Evolutionary conservation across 805 yeast species (phyloP).

Genomic region (Candida argentea): DNA sequence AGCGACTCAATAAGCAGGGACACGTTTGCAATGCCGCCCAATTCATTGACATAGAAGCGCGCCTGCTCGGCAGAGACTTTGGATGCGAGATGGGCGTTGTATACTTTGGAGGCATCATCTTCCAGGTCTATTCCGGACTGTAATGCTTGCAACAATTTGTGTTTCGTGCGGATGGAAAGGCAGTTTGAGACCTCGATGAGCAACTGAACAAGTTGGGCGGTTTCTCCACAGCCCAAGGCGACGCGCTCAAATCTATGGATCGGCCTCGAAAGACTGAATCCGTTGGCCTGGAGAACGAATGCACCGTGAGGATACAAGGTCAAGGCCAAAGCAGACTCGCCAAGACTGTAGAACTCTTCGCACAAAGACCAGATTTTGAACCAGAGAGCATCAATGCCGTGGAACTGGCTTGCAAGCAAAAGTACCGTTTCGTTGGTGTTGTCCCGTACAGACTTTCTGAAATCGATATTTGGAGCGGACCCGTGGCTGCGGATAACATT

Average conservation of each 20-base stretch:
- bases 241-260: slow-evolving; percentile 23
- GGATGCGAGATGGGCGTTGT: slow-evolving; percentile 11
- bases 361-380: slow-evolving; percentile 61
- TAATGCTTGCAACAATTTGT: slow-evolving; percentile 12
- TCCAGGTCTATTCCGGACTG: slow-evolving; percentile 7
- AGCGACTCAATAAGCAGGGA: slow-evolving; percentile 14
- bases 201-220: slow-evolving; percentile 11
- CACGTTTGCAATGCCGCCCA: slow-evolving; percentile 18
- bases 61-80: slow-evolving; percentile 19
- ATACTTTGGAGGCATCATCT: slow-evolving; percentile 13
- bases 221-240: slow-evolving; percentile 9
- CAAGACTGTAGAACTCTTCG: slow-evolving; percentile 53
- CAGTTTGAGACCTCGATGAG: slow-evolving; percentile 12
- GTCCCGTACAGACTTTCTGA: slow-evolving; percentile 13
- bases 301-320: slow-evolving; percentile 5
- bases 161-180: slow-evolving; percentile 21
- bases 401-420: slow-evolving; percentile 1
- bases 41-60: slow-evolving; percentile 9
- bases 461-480: slow-evolving; percentile 7
- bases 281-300: slow-evolving; percentile 22
- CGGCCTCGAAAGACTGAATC: slow-evolving; percentile 20
- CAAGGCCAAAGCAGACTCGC: slow-evolving; percentile 47
- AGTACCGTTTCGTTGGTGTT: slow-evolving; percentile 16
- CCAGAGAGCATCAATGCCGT: slow-evolving; percentile 44
- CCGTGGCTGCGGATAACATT: slow-evolving; percentile 39